Percentiles rank a stretch among this genome's conserved stretches.
phyloP scores from a whole-genome alignment of 2,329 filamentous ascomycete genomes.

The Sclerotinia nivalis region DNA sequence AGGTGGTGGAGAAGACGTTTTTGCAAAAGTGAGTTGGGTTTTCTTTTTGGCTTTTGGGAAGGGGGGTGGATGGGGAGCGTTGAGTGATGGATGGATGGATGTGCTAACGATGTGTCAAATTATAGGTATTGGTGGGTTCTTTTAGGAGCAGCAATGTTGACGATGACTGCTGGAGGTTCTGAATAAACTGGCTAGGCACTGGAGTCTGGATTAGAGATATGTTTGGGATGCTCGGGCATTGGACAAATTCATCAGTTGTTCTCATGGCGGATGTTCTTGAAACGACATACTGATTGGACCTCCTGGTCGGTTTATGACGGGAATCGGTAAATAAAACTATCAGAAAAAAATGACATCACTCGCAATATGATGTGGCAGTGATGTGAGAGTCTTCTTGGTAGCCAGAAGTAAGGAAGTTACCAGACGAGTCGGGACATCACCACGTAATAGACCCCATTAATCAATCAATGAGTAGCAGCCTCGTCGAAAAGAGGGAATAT shows the following conservation, averaged over 20 bases:
- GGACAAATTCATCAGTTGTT: neutral
- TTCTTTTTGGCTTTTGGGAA: neutral
- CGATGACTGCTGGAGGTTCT: conserved; percentile 54
- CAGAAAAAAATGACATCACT: neutral
- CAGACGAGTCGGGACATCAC: neutral
- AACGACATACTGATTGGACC: neutral
- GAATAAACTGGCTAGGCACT: conserved; percentile 40
- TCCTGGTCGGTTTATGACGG: too few species aligned
- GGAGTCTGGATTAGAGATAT: neutral
- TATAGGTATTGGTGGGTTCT: conserved; percentile 64
- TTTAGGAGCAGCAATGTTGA: conserved; percentile 52
- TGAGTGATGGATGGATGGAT: neutral
- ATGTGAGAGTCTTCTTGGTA: too few species aligned
- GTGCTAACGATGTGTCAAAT: conserved; percentile 1
- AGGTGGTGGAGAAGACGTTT: conserved; percentile 61
- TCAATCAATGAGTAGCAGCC: neutral
- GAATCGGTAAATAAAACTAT: too few species aligned
- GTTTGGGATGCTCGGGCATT: neutral
- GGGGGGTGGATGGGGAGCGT: too few species aligned
- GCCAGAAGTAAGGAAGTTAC: neutral
- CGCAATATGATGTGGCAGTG: neutral
- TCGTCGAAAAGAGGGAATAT: neutral
- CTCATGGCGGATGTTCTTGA: neutral
- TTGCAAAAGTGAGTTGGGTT: conserved; percentile 60
- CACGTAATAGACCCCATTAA: neutral